Conservation (phyloP, 2,329 filamentous ascomycete species). For the Arthroderma uncinatum region DNA sequence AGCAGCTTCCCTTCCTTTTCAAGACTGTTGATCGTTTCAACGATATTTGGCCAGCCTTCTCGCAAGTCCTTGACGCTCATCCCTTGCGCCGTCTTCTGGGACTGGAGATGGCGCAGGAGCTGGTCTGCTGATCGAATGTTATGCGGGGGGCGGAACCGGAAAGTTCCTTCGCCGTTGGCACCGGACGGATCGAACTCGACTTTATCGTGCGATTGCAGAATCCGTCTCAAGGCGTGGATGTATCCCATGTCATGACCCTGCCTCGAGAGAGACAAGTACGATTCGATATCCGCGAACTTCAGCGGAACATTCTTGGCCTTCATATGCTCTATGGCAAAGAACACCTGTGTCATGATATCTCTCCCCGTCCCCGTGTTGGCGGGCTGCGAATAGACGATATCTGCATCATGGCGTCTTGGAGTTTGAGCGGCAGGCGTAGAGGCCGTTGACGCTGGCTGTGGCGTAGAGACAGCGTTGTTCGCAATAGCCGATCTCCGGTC, state of each 20-base stretch:
- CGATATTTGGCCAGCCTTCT: constrained; percentile 85
- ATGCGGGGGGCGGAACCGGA: constrained; percentile 72
- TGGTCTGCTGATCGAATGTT: constrained; percentile 67
- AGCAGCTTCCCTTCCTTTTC: constrained; percentile 70
- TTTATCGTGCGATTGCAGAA: constrained; percentile 56
- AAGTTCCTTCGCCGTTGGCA: constrained; percentile 62
- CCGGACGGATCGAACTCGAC: constrained; percentile 46
- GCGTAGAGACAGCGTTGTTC: constrained; percentile 43
- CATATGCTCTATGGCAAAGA: constrained; percentile 76
- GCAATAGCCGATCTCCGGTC: constrained; percentile 41
- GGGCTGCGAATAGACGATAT: constrained; percentile 61
- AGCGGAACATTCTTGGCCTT: constrained; percentile 58
- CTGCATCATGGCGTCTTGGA: constrained; percentile 48
- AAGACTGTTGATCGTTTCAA: constrained; percentile 63
- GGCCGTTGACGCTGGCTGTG: constrained; percentile 26
- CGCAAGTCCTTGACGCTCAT: constrained; percentile 82
- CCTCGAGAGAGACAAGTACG: constrained; percentile 63
- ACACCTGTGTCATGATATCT: constrained; percentile 76
- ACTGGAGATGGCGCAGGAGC: constrained; percentile 69
- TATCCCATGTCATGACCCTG: constrained; percentile 46
- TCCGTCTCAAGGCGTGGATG: constrained; percentile 54
- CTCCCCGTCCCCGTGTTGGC: constrained; percentile 62
- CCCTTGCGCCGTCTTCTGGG: constrained; percentile 67
- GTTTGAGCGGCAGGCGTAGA: constrained; percentile 38
- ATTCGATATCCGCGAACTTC: constrained; percentile 63